phyloP scores from a whole-genome alignment of 2,329 filamentous ascomycete species.

The Fusarium euwallaceae region DNA sequence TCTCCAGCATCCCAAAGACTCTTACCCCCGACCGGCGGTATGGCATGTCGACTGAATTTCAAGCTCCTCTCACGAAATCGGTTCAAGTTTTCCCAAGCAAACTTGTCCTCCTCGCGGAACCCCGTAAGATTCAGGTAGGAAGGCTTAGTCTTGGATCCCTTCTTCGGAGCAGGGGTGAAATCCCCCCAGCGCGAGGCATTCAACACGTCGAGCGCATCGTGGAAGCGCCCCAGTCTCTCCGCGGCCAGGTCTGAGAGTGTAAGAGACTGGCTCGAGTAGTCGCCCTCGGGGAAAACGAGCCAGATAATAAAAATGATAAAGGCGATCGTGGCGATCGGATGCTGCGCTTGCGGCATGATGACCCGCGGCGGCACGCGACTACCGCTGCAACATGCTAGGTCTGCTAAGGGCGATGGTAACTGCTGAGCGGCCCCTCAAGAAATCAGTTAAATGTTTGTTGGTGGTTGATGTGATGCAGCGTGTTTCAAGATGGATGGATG shows the following conservation, averaged over 20 bases:
- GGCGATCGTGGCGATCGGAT: slow-evolving; percentile 51
- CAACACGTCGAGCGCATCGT: slow-evolving; percentile 65
- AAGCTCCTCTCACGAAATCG: slow-evolving; percentile 75
- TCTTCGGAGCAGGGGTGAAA: slow-evolving; percentile 61
- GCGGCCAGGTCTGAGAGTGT: slow-evolving; percentile 54
- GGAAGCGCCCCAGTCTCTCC: slow-evolving; percentile 65
- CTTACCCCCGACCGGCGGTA: slow-evolving; percentile 57
- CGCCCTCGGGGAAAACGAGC: slow-evolving; percentile 55
- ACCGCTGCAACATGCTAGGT: slow-evolving; percentile 44
- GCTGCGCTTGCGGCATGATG: slow-evolving; percentile 63
- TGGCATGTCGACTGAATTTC: slow-evolving; percentile 69
- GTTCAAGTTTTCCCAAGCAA: slow-evolving; percentile 81
- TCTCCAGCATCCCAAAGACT: slow-evolving; percentile 56
- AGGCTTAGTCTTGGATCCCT: slow-evolving; percentile 51
- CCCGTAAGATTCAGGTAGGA: slow-evolving; percentile 81
- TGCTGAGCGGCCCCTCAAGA: background rate
- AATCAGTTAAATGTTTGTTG: background rate
- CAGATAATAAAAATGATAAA: slow-evolving; percentile 55
- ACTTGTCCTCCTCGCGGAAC: slow-evolving; percentile 78
- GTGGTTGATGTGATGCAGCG: background rate
- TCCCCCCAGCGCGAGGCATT: slow-evolving; percentile 72
- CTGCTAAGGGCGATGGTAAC: slow-evolving; percentile 18
- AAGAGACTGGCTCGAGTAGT: slow-evolving; percentile 51
- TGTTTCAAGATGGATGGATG: slow-evolving; percentile 8
- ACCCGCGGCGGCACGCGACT: slow-evolving; percentile 38